Percentiles rank a stretch among this genome's conserved stretches.
Conservation (phyloP, 768 basidiomycete species). For the Auricularia sp. region DNA sequence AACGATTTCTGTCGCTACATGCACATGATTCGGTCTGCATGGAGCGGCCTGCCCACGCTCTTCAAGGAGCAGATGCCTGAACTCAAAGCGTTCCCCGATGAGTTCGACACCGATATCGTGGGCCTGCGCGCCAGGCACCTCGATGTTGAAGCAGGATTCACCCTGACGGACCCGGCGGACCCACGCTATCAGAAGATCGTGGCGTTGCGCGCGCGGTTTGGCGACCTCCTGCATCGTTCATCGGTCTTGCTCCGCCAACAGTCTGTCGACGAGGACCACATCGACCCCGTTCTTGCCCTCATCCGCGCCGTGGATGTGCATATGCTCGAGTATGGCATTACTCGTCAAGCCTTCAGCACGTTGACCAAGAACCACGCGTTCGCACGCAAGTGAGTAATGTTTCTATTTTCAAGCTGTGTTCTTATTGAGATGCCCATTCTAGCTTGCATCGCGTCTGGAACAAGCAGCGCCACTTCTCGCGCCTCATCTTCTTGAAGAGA, state of each 20-base stretch:
- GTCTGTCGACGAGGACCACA: constrained; percentile 66
- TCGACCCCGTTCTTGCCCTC: constrained; percentile 71
- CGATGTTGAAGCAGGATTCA: constrained; percentile 63
- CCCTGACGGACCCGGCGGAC: constrained; percentile 63
- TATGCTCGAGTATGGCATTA: constrained; percentile 61
- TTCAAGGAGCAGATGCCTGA: constrained; percentile 47
- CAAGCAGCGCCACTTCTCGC: constrained; percentile 65
- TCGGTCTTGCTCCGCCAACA: constrained; percentile 52
- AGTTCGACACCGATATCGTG: constrained; percentile 47
- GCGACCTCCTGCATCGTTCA: constrained; percentile 55
- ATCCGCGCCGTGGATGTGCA: constrained; percentile 67
- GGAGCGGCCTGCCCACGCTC: constrained; percentile 68
- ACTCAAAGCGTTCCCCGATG: constrained; percentile 46
- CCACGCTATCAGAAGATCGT: constrained; percentile 58
- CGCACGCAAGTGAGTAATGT: constrained; percentile 43
- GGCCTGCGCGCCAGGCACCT: constrained; percentile 58
- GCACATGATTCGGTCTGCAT: constrained; percentile 61
- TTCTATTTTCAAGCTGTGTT: constrained; percentile 2
- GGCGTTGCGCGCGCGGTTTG: constrained; percentile 51
- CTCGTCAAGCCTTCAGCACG: constrained; percentile 44
- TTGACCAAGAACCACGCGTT: constrained; percentile 59
- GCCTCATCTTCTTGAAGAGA: constrained; percentile 64
- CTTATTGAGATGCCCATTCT: background rate
- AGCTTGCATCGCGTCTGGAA: constrained; percentile 59
- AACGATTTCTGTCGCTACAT: constrained; percentile 76